A percentile compares a stretch with the other conserved stretches of the same genome.
These are phyloP conservation scores for Fusarium setosum DNA, from an alignment of 2,329 filamentous ascomycete species.

Conservation along the genomic window DNA sequence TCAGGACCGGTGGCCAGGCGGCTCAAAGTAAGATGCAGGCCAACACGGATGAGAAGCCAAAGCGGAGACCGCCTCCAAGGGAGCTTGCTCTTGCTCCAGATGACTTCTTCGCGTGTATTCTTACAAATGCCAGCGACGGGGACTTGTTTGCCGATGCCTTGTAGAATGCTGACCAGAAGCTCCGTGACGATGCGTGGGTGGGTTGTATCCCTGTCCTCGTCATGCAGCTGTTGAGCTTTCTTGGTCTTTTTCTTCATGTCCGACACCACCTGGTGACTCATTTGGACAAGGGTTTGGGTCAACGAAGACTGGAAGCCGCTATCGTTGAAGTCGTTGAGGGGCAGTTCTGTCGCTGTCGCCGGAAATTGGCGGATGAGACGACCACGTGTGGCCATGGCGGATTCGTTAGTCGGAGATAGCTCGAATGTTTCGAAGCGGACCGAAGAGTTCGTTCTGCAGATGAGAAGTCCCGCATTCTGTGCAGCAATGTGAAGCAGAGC, in stretches of 20 bases:
- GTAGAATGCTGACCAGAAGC: conserved; percentile 54
- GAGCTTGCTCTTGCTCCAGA: conserved; percentile 48
- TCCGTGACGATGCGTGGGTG: conserved; percentile 65
- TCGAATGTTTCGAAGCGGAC: conserved; percentile 31
- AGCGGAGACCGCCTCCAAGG: conserved; percentile 63
- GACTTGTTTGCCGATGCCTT: conserved; percentile 46
- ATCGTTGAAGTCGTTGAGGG: not conserved
- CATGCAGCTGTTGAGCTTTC: conserved; percentile 51
- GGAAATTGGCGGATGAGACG: conserved; percentile 27
- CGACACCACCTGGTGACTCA: conserved; percentile 43
- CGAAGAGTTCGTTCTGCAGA: not conserved
- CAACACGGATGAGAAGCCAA: conserved; percentile 67
- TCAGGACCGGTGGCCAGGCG: not conserved
- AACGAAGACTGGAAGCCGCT: conserved; percentile 35
- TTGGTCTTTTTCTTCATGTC: conserved; percentile 33
- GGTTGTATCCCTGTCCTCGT: conserved; percentile 60
- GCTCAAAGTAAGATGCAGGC: conserved; percentile 52
- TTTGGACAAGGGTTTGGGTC: conserved; percentile 40
- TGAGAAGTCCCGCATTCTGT: conserved; percentile 30
- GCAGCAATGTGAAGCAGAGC: conserved; percentile 15
- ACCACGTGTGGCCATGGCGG: conserved; percentile 12
- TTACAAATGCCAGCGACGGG: conserved; percentile 54
- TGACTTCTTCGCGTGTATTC: conserved; percentile 63
- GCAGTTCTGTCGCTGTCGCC: conserved; percentile 6
- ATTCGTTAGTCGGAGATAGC: conserved; percentile 17